Evolutionary conservation across 495 filamentous ascomycete genomes (phyloP).

Genomic region (Acidomyces sp.): DNA sequence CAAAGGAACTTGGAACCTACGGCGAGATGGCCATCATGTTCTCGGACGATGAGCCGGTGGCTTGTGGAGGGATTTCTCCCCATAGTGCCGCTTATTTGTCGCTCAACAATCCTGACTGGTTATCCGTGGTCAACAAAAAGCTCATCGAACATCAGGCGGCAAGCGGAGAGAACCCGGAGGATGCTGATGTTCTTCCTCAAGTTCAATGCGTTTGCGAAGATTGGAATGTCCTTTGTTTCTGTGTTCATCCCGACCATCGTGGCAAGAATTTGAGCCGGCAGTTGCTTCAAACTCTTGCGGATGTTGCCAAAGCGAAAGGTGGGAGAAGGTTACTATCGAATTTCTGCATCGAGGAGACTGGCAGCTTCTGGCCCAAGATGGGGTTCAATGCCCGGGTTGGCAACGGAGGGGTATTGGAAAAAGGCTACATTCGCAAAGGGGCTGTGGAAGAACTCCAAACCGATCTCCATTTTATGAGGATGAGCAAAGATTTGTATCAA

Average conservation of each 20-base stretch:
- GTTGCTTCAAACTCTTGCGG: neutral
- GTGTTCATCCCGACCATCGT: constrained; percentile 3
- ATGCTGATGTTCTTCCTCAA: neutral
- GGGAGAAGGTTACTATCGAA: constrained; percentile 3
- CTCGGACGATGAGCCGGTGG: constrained; percentile 4
- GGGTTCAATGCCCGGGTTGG: constrained; percentile 4
- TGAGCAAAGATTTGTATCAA: constrained; percentile 1
- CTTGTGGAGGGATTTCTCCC: constrained; percentile 5
- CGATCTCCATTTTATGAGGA: constrained; percentile 8
- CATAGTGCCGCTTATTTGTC: constrained; percentile 3
- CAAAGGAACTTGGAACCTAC: constrained; percentile 1
- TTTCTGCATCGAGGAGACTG: constrained; percentile 6
- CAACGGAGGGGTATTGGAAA: constrained; percentile 1
- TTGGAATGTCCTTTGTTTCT: constrained; percentile 11
- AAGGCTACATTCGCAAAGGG: constrained; percentile 1
- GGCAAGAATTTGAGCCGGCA: neutral
- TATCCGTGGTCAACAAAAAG: too few species aligned
- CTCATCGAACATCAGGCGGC: too few species aligned
- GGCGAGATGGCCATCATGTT: constrained; percentile 3
- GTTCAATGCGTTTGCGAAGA: constrained; percentile 1
- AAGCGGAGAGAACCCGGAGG: neutral
- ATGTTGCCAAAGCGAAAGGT: neutral
- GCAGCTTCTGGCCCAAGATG: constrained; percentile 7
- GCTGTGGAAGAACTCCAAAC: neutral
- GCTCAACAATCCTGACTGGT: neutral